Percentiles rank a stretch among this genome's conserved stretches.
phyloP scores from a whole-genome alignment of 805 yeast species.

The Zygoascus biomembranicola region DNA sequence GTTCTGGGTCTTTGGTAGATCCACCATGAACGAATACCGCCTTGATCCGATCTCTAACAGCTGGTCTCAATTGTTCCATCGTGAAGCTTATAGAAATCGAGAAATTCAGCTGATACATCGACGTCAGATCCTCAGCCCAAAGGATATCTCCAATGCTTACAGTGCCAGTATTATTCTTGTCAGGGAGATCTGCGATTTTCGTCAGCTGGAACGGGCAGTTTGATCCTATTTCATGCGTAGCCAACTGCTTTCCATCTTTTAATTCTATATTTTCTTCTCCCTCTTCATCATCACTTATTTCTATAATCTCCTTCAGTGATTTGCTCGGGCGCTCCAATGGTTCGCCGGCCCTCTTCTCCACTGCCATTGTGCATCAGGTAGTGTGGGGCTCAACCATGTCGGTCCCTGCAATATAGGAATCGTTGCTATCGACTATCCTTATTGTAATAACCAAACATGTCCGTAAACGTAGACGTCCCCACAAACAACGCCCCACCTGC shows the following conservation, averaged over 20 bases:
- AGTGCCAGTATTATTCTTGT: slow-evolving; percentile 14
- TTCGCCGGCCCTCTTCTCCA: too few relatives aligned
- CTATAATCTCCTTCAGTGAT: not conserved
- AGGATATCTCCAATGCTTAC: slow-evolving; percentile 18
- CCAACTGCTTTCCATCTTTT: not conserved
- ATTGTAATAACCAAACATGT: not conserved
- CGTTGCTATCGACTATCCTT: not conserved
- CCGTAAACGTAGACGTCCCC: not conserved
- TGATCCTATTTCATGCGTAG: not conserved
- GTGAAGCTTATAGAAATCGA: slow-evolving; percentile 21
- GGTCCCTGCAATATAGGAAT: not conserved
- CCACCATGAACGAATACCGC: slow-evolving; percentile 21
- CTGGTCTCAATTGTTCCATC: slow-evolving; percentile 15
- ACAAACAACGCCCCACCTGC: not conserved
- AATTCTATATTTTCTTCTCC: not conserved
- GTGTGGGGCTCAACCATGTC: not conserved
- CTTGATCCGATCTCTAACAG: slow-evolving; percentile 2
- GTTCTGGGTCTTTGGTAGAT: slow-evolving; percentile 1
- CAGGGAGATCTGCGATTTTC: slow-evolving; percentile 11
- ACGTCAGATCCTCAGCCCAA: slow-evolving; percentile 14
- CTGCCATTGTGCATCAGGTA: not conserved
- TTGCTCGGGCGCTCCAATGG: too few relatives aligned
- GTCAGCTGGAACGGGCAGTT: slow-evolving; percentile 8
- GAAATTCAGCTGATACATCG: slow-evolving; percentile 29
- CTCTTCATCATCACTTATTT: not conserved